phyloP scores from a whole-genome alignment of 441 rosid species.

The Corymbia citriodora region DNA sequence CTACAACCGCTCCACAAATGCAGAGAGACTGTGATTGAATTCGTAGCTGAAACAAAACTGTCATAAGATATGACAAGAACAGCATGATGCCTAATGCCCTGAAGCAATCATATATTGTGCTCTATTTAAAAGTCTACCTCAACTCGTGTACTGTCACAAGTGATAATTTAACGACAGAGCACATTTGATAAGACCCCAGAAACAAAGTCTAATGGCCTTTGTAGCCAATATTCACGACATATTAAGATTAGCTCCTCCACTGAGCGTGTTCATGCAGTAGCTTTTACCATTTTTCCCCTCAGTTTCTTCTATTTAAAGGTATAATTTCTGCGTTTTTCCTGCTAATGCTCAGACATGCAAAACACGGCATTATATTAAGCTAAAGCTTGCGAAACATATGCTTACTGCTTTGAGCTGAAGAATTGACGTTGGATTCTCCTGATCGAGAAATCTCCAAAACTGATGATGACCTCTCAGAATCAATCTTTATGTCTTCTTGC shows the following conservation, averaged over 20 bases:
- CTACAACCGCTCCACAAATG: background rate
- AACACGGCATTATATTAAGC: background rate
- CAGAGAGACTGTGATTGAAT: background rate
- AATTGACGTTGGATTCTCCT: slow-evolving; percentile 11
- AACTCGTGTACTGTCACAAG: background rate
- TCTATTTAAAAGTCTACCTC: background rate
- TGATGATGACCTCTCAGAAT: slow-evolving; percentile 23
- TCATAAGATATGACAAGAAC: background rate
- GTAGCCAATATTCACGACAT: background rate
- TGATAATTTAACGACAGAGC: background rate
- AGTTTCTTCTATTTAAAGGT: background rate
- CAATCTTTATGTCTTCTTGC: slow-evolving; percentile 15
- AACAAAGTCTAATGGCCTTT: background rate
- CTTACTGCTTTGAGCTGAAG: slow-evolving; percentile 44
- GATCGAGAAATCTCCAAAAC: slow-evolving; percentile 24
- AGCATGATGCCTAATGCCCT: background rate
- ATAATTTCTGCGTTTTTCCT: background rate
- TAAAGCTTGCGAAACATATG: background rate
- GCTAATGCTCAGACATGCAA: background rate
- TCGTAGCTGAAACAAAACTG: background rate
- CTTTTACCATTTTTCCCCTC: background rate
- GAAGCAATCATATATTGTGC: background rate
- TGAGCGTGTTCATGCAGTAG: background rate
- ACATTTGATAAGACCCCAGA: background rate
- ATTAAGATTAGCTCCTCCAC: background rate